phyloP scores from a whole-genome alignment of 768 basidiomycete species.

The Saitozyma sp. region DNA sequence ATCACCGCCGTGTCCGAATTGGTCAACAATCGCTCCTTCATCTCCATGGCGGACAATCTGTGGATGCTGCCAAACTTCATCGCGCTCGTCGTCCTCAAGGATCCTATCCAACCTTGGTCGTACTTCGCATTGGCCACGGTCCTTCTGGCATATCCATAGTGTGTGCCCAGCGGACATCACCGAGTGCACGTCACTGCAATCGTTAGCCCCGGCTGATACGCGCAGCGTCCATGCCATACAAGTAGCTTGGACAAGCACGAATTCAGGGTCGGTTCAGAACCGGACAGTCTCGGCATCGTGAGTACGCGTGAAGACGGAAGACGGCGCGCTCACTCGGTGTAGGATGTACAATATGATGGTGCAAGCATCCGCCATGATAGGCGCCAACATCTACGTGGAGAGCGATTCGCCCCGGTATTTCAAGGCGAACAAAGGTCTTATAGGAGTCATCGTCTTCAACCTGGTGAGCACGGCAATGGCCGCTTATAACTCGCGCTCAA shows the following conservation, averaged over 20 bases:
- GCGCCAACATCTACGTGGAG: slow-evolving; percentile 32
- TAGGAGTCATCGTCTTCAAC: slow-evolving; percentile 50
- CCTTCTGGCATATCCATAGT: slow-evolving; percentile 48
- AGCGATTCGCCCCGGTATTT: slow-evolving; percentile 22
- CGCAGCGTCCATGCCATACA: slow-evolving; percentile 47
- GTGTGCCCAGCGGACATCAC: neutral
- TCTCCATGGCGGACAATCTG: slow-evolving; percentile 39
- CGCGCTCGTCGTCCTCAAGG: slow-evolving; percentile 34
- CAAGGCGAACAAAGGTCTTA: slow-evolving; percentile 46
- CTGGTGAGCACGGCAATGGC: slow-evolving; percentile 27
- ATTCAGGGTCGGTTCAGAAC: slow-evolving; percentile 47
- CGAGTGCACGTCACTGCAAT: too few relatives aligned
- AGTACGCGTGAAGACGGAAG: neutral
- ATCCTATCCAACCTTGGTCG: slow-evolving; percentile 30
- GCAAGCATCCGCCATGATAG: slow-evolving; percentile 45
- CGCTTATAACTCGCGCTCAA: too few relatives aligned
- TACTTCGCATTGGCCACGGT: slow-evolving; percentile 50
- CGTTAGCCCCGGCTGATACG: too few relatives aligned
- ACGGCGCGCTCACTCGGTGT: neutral
- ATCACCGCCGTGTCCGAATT: slow-evolving; percentile 28
- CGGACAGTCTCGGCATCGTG: slow-evolving; percentile 49
- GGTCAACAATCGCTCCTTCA: slow-evolving; percentile 28
- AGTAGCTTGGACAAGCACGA: slow-evolving; percentile 49
- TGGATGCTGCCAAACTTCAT: slow-evolving; percentile 51
- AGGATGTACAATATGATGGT: slow-evolving; percentile 50